These are phyloP conservation scores for Tolypocladium paradoxum DNA, from an alignment of 2,329 filamentous ascomycete genomes.

Conservation along the genomic window DNA sequence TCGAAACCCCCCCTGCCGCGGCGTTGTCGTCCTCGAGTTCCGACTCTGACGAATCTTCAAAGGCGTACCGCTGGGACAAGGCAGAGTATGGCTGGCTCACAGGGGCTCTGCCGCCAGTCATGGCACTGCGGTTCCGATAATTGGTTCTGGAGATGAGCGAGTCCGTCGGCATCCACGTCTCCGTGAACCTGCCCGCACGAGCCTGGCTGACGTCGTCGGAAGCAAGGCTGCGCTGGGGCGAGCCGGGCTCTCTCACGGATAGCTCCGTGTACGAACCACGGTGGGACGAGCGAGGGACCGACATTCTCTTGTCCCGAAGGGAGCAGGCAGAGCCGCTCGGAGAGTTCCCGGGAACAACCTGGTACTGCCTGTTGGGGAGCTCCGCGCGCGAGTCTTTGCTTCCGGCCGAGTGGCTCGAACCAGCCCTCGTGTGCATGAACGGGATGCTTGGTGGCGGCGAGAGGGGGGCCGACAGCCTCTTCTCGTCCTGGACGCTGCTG, in stretches of 20 bases:
- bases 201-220: slow-evolving; percentile 16
- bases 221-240: slow-evolving; percentile 14
- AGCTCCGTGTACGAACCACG: slow-evolving; percentile 40
- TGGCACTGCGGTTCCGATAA: slow-evolving; percentile 28
- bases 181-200: slow-evolving; percentile 37
- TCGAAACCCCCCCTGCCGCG: slow-evolving; percentile 6
- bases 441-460: slow-evolving; percentile 50
- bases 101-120: slow-evolving; percentile 15
- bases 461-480: slow-evolving; percentile 42
- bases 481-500: slow-evolving; percentile 39
- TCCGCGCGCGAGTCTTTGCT: slow-evolving; percentile 44
- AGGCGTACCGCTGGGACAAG: slow-evolving; percentile 33
- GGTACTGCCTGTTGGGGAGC: slow-evolving; percentile 45
- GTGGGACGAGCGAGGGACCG: slow-evolving; percentile 23
- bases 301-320: slow-evolving; percentile 35
- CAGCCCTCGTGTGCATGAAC: slow-evolving; percentile 67
- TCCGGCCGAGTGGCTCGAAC: slow-evolving; percentile 46
- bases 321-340: slow-evolving; percentile 32
- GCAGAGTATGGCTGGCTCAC: slow-evolving; percentile 34
- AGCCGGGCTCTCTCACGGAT: slow-evolving; percentile 29
- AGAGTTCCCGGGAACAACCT: slow-evolving; percentile 32
- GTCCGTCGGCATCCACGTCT: slow-evolving; percentile 44
- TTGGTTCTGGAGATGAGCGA: slow-evolving; percentile 44
- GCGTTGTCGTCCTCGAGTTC: slow-evolving; percentile 28
- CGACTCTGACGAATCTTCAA: slow-evolving; percentile 28